Percentiles rank a stretch among this genome's conserved stretches.
Conservation (phyloP, 2,329 filamentous ascomycete genomes). For the Diaporthe sp. region DNA sequence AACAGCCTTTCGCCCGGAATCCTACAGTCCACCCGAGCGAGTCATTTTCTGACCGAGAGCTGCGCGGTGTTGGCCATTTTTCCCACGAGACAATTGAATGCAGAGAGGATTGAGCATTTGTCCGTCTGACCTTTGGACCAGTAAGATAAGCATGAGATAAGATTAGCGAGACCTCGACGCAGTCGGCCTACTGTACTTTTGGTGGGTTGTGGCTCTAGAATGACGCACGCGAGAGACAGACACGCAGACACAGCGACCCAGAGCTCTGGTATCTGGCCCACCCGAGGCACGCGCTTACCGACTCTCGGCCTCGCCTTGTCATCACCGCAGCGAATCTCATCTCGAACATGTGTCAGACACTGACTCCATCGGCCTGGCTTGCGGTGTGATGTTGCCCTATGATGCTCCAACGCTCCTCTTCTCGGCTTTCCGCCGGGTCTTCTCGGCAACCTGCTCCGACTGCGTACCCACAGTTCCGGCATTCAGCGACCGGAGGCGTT, state of each 20-base stretch:
- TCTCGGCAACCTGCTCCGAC: slow-evolving; percentile 20
- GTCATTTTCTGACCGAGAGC: slow-evolving; percentile 25
- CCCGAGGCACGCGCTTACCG: not conserved
- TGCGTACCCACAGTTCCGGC: slow-evolving; percentile 21
- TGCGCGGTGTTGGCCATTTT: not conserved
- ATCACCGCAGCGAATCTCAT: not conserved
- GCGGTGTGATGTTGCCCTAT: slow-evolving; percentile 7
- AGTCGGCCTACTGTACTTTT: not conserved
- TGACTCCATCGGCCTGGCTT: not conserved
- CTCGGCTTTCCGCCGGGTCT: slow-evolving; percentile 29
- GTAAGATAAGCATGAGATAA: slow-evolving; percentile 26
- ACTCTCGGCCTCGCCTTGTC: not conserved
- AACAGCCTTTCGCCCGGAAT: slow-evolving; percentile 29
- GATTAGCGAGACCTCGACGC: slow-evolving; percentile 12
- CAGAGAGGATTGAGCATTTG: not conserved
- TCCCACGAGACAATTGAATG: not conserved
- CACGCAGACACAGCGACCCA: not conserved
- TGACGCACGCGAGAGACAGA: slow-evolving; percentile 23
- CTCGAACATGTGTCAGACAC: slow-evolving; percentile 19
- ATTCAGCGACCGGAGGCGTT: slow-evolving; percentile 22
- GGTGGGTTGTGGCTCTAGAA: slow-evolving; percentile 17
- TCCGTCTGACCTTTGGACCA: slow-evolving; percentile 5
- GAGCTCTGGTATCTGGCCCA: slow-evolving; percentile 9
- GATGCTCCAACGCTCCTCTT: not conserved
- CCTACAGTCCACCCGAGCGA: slow-evolving; percentile 9